Evolutionary conservation across 1,139 yeast species (phyloP).

Genomic region (Yamadazyma triangularis): DNA sequence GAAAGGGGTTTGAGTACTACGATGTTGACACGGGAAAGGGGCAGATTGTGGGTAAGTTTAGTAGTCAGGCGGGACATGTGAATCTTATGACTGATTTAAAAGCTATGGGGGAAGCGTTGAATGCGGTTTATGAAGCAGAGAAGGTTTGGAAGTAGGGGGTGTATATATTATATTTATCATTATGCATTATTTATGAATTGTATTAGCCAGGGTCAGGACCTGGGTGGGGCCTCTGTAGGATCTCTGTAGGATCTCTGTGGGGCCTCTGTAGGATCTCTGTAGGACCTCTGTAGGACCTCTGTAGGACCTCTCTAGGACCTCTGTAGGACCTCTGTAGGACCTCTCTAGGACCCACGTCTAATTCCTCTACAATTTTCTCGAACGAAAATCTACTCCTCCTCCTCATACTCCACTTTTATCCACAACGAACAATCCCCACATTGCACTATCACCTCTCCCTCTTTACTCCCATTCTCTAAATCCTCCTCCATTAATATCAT

Average conservation of each 20-base stretch:
- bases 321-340: too few species aligned
- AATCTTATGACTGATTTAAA: conserved; percentile 69
- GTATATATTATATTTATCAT: conserved; percentile 1
- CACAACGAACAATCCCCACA: conserved; percentile 81
- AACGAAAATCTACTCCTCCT: conserved; percentile 24
- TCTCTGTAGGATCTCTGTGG: too few species aligned
- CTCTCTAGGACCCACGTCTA: too few species aligned
- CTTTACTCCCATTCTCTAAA: conserved; percentile 47
- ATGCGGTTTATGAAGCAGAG: conserved; percentile 56
- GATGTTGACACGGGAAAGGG: conserved; percentile 32
- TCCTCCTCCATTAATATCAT: conserved; percentile 59
- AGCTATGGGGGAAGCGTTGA: conserved; percentile 66
- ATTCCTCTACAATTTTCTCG: too few species aligned
- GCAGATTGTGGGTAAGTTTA: conserved; percentile 61
- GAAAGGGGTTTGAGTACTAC: conserved; percentile 52
- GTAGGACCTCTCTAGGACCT: too few species aligned
- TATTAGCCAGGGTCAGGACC: conserved; percentile 3
- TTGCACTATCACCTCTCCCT: conserved; percentile 66
- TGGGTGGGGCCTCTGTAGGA: too few species aligned
- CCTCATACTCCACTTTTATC: conserved; percentile 65
- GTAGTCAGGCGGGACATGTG: conserved; percentile 72
- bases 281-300: too few species aligned
- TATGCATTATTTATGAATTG: too few species aligned
- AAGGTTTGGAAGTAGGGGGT: conserved; percentile 22
- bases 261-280: too few species aligned